Conservation (phyloP, 805 yeast genomes). For the Saccharomycopsis sp. region DNA sequence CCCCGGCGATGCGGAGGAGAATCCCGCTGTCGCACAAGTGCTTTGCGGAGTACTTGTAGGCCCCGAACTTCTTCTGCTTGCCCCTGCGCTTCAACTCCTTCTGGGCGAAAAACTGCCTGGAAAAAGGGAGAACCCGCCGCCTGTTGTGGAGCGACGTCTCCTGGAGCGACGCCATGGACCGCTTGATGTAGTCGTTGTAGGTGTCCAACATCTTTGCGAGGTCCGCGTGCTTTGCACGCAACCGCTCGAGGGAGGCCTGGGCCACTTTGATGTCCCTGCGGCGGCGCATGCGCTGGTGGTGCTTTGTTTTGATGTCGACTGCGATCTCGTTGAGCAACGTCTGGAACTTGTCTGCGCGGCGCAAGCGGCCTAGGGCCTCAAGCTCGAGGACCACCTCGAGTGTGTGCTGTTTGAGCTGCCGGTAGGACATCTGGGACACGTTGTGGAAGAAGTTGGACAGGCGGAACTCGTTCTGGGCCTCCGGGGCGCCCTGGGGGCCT, state of each 20-base stretch:
- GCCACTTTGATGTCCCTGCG: conserved; percentile 40
- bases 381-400: conserved; percentile 70
- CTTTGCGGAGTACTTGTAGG: conserved; percentile 69
- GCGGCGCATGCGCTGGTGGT: conserved; percentile 42
- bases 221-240: conserved; percentile 40
- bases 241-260: conserved; percentile 36
- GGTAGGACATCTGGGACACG: conserved; percentile 46
- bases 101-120: conserved; percentile 71
- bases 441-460: conserved; percentile 44
- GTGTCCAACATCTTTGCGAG: conserved; percentile 33
- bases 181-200: conserved; percentile 38
- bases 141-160: conserved; percentile 25
- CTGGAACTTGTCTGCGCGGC: conserved; percentile 70
- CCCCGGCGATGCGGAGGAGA: conserved; percentile 52
- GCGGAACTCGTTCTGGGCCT: conserved; percentile 35
- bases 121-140: conserved; percentile 36
- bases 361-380: conserved; percentile 58
- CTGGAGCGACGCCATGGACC: conserved; percentile 37
- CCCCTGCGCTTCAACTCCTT: conserved; percentile 62
- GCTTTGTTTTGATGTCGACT: conserved; percentile 59
- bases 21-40: conserved; percentile 69
- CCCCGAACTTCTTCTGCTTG: conserved; percentile 66
- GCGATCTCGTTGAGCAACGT: conserved; percentile 78
- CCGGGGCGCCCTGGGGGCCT: too few relatives aligned
- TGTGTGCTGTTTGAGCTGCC: conserved; percentile 70